Evolutionary conservation across 805 yeast genomes (phyloP).

Genomic region (Zygosaccharomyces bisporus): DNA sequence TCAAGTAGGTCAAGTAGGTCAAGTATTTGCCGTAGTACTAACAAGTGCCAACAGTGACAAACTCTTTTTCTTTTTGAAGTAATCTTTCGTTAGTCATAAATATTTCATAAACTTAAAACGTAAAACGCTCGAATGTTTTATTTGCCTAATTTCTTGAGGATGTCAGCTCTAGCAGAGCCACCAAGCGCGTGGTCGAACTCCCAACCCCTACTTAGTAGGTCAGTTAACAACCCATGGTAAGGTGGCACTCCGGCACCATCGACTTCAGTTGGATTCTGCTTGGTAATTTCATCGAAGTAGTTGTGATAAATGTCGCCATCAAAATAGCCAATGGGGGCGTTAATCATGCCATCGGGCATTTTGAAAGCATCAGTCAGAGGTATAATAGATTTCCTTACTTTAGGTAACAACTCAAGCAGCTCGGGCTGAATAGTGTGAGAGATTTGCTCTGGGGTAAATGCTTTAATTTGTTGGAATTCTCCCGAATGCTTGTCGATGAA

Average conservation of each 20-base stretch:
- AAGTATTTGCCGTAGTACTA: not conserved
- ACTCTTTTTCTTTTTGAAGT: not conserved
- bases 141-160: conserved; percentile 33
- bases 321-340: conserved; percentile 75
- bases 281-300: conserved; percentile 60
- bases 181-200: conserved; percentile 39
- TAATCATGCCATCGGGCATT: conserved; percentile 73
- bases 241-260: conserved; percentile 51
- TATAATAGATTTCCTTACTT: conserved; percentile 63
- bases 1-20: conserved; percentile 7
- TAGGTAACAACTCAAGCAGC: conserved; percentile 45
- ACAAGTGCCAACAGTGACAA: not conserved
- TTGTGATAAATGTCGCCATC: conserved; percentile 82
- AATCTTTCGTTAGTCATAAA: not conserved
- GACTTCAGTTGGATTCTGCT: conserved; percentile 49
- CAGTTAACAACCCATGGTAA: conserved; percentile 35
- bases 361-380: conserved; percentile 82
- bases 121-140: conserved; percentile 8
- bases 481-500: conserved; percentile 70
- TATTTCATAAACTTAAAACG: not conserved
- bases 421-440: conserved; percentile 41
- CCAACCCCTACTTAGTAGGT: conserved; percentile 39
- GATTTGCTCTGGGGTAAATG: conserved; percentile 49
- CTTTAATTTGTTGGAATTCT: conserved; percentile 61
- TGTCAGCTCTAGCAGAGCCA: conserved; percentile 31